These are phyloP conservation scores for Ogataea nonfermentans DNA, from an alignment of 805 yeast species.

Conservation along the genomic window DNA sequence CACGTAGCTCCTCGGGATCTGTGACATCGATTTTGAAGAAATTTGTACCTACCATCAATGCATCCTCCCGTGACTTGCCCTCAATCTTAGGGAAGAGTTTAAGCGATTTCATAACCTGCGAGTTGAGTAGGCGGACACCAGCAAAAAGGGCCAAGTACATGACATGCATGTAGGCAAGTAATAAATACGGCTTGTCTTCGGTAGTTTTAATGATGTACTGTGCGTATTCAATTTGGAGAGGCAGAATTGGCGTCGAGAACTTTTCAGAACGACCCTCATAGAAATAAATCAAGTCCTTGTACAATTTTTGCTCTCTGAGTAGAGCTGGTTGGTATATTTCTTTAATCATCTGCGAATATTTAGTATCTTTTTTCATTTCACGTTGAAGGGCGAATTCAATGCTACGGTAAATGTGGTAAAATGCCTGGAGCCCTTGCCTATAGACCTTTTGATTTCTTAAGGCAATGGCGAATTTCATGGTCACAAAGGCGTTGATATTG, in stretches of 20 bases:
- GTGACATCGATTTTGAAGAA: slow-evolving; percentile 65
- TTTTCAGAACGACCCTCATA: slow-evolving; percentile 55
- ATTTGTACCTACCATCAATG: slow-evolving; percentile 61
- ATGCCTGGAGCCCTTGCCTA: slow-evolving; percentile 77
- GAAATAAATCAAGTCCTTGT: slow-evolving; percentile 64
- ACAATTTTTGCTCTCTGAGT: slow-evolving; percentile 56
- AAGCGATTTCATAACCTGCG: slow-evolving; percentile 60
- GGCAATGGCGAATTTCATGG: slow-evolving; percentile 70
- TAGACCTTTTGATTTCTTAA: slow-evolving; percentile 71
- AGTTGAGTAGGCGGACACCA: slow-evolving; percentile 74
- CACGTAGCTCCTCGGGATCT: slow-evolving; percentile 63
- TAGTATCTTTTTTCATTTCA: slow-evolving; percentile 41
- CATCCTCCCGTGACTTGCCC: slow-evolving; percentile 63
- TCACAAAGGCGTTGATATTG: slow-evolving; percentile 64
- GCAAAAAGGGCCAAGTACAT: slow-evolving; percentile 84
- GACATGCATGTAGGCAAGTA: slow-evolving; percentile 81
- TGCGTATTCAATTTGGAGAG: slow-evolving; percentile 59
- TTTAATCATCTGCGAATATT: slow-evolving; percentile 47
- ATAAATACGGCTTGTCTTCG: slow-evolving; percentile 61
- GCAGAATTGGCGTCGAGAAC: slow-evolving; percentile 55
- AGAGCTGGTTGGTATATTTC: slow-evolving; percentile 70
- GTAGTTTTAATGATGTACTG: slow-evolving; percentile 57
- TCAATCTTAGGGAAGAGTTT: slow-evolving; percentile 75
- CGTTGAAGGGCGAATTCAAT: slow-evolving; percentile 52
- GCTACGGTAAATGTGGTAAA: slow-evolving; percentile 66